Conservation (phyloP, 306 rosid genomes). For the Hippophae rhamnoides region DNA sequence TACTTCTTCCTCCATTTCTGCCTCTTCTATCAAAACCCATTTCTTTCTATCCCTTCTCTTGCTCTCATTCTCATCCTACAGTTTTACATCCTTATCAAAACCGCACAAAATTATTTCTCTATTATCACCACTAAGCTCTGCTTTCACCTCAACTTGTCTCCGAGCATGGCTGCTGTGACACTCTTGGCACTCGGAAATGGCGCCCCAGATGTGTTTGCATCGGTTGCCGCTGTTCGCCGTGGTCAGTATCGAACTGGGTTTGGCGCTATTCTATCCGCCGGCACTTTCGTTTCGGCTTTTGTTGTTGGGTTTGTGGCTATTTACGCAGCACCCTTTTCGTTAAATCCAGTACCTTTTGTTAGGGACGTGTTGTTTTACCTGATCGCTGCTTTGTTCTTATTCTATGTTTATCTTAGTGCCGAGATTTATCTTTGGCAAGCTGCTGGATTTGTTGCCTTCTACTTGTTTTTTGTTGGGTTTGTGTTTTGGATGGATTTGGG, state of each 20-base stretch:
- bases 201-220: constrained; percentile 80
- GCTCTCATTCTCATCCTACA: constrained; percentile 49
- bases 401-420: constrained; percentile 80
- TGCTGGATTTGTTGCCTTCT: constrained; percentile 63
- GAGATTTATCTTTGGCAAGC: constrained; percentile 97
- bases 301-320: constrained; percentile 90
- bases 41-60: constrained; percentile 44
- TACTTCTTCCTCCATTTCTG: constrained; percentile 38
- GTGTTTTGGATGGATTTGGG: constrained; percentile 95
- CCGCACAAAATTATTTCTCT: constrained; percentile 83
- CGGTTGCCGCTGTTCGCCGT: constrained; percentile 74
- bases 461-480: constrained; percentile 68
- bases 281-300: constrained; percentile 79
- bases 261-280: constrained; percentile 88
- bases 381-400: constrained; percentile 61
- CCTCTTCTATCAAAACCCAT: constrained; percentile 25
- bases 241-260: constrained; percentile 81
- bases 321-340: constrained; percentile 71
- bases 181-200: constrained; percentile 87
- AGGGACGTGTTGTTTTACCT: constrained; percentile 76
- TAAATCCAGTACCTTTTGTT: constrained; percentile 65
- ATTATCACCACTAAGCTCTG: constrained; percentile 67
- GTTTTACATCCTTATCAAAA: constrained; percentile 84
- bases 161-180: constrained; percentile 86
- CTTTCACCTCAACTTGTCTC: constrained; percentile 54